Evolutionary conservation across 202 grass and related monocot species (phyloP), one percentile per base, ranked within the genome.

Genomic region (Panicum hallii): DNA sequence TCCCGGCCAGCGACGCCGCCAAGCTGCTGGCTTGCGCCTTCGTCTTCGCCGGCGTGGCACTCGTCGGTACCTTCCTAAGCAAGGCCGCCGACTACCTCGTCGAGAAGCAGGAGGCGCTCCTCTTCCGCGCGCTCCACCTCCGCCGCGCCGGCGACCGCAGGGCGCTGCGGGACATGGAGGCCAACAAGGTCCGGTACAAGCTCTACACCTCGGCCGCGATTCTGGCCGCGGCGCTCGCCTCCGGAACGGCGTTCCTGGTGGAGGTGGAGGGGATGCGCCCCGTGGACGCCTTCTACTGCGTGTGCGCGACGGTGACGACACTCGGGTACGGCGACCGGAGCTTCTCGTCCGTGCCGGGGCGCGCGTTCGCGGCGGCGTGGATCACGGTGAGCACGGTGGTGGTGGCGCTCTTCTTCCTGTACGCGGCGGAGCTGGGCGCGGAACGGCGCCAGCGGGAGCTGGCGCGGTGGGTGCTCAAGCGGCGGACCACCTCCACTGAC

Each of bases 401-500:
- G 80, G 79, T 94, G 43, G 94, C 87, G 15, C 91, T 92, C 78
- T 97, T 94, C 89, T 97, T 93, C 67, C 86, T 97, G 16, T 94
- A 92, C 72, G 87, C 86, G 43, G 87, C 89, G 9, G 89, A 94
- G 75, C 62, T 89, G 49, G 86, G 70, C 70, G 67, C 89, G 0
- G 89, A 97, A 81, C 45, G 74, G 48, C 80, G 90, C 42, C 94
- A 92, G 83, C 82, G 87, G 70, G 41, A 30, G 75, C 67, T 93
- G 43, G 91, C 94, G 2, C 69, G 89, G 57, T 93, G 94, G 91
- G 94, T 93, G 70, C 72, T 92, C 30, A 88, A 52, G 5, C 75
- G 94, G 32, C 76, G 87, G 52, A 97, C 75, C 52, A 97, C 91
- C 15, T 72, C 15, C 32, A 74, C 74, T 0, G 91, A 97, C 82